These are phyloP conservation scores for Isatis lusitanica DNA, from an alignment of 441 rosid species.

Conservation along the genomic window DNA sequence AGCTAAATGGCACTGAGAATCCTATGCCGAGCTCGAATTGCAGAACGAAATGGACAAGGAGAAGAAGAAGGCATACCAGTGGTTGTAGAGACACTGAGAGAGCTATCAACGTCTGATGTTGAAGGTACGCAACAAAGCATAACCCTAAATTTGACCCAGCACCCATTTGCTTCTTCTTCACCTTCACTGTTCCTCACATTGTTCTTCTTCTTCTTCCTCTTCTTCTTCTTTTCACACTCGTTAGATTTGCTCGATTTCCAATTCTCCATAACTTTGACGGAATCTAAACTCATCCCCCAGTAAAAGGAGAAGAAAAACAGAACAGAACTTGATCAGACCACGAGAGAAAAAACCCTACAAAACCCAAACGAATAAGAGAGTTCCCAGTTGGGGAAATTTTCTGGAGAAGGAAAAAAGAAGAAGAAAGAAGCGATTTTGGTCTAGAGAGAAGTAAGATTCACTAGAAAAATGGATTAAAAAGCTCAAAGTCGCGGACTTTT, in stretches of 20 bases:
- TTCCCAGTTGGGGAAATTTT: neutral
- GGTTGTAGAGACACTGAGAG: constrained; percentile 65
- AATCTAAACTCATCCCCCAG: constrained; percentile 31
- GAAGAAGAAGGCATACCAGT: constrained; percentile 52
- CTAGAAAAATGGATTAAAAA: neutral
- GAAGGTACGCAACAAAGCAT: constrained; percentile 84
- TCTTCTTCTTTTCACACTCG: constrained; percentile 42
- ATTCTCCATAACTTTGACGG: constrained; percentile 26
- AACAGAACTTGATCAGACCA: constrained; percentile 14
- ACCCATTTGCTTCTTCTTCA: constrained; percentile 52
- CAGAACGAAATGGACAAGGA: neutral
- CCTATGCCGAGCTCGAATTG: neutral
- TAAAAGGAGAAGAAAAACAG: neutral
- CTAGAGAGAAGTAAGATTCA: constrained; percentile 14
- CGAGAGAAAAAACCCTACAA: neutral
- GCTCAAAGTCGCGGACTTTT: constrained; percentile 18
- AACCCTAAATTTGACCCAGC: constrained; percentile 80
- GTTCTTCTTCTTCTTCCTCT: constrained; percentile 37
- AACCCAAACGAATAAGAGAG: constrained; percentile 7
- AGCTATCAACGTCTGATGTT: constrained; percentile 89
- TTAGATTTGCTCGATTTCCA: constrained; percentile 26
- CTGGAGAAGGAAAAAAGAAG: neutral
- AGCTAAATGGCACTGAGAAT: neutral
- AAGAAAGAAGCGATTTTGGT: neutral
- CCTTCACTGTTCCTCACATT: constrained; percentile 26